phyloP scores from a whole-genome alignment of 1,284 basidiomycete species.

The Cryptococcus maquisensis region DNA sequence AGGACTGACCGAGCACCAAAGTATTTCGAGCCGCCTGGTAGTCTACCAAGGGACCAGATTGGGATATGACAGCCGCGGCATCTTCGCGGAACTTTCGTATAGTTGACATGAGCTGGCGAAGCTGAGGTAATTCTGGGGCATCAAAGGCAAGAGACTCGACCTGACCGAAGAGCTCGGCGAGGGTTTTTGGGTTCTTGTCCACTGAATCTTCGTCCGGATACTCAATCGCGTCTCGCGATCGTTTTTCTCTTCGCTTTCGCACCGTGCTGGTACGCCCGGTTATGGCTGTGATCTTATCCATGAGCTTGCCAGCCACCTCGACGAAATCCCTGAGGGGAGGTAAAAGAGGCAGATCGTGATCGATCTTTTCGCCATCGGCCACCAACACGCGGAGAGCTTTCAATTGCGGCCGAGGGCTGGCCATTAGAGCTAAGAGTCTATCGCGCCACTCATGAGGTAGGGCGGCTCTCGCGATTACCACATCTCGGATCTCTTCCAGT shows the following conservation, averaged over 20 bases:
- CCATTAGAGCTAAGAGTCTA: slow-evolving; percentile 67
- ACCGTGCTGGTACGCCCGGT: slow-evolving; percentile 36
- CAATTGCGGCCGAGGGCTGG: slow-evolving; percentile 66
- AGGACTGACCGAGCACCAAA: slow-evolving; percentile 39
- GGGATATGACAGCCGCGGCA: slow-evolving; percentile 29
- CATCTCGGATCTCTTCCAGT: slow-evolving; percentile 62
- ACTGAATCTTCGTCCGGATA: slow-evolving; percentile 20
- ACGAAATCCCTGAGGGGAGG: slow-evolving; percentile 71
- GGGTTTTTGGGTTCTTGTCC: slow-evolving; percentile 29
- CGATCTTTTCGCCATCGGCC: slow-evolving; percentile 81
- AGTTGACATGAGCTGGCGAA: slow-evolving; percentile 32
- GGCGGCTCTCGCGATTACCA: slow-evolving; percentile 66
- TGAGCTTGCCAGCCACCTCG: slow-evolving; percentile 73
- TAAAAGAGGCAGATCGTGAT: slow-evolving; percentile 68
- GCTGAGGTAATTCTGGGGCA: slow-evolving; percentile 40
- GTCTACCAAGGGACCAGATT: slow-evolving; percentile 29
- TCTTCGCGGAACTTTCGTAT: slow-evolving; percentile 38
- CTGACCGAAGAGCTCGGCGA: slow-evolving; percentile 32
- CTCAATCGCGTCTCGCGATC: slow-evolving; percentile 6
- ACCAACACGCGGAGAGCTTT: slow-evolving; percentile 71
- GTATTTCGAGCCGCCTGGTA: slow-evolving; percentile 32
- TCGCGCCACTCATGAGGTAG: slow-evolving; percentile 70
- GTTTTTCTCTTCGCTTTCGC: slow-evolving; percentile 14
- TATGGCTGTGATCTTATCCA: slow-evolving; percentile 48
- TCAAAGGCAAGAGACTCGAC: slow-evolving; percentile 44